Evolutionary conservation across 2,329 filamentous ascomycete genomes (phyloP), one percentile per base, ranked within the genome.

Genomic region (Colletotrichum agaves): DNA sequence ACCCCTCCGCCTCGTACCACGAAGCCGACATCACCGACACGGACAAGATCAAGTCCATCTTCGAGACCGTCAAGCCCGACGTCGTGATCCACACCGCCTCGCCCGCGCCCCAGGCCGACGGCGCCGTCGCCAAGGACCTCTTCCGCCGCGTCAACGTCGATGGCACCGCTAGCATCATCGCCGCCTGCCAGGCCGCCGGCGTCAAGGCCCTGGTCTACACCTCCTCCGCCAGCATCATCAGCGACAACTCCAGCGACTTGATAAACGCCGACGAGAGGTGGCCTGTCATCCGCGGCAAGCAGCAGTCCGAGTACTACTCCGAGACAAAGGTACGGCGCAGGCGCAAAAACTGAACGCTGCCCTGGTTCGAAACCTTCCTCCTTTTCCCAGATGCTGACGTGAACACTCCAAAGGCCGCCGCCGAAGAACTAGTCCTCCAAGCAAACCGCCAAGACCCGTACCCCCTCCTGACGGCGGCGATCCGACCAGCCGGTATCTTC

Each of bases 71-170:
- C 61, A 87, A 86, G 73, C 94, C 95, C 19, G 90, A 94, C 75
- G 88, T 97, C 13, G 93, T 99, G 58, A 91, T 98, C 74, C 95
- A 99, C 80, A 97, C 94, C 2, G 96, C 95, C 19, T 93, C 90
- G 37, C 92, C 93, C 43, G 79, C 84, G 23, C 84, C 82, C 67
- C 85, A 87, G 76, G 81, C 86, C 80, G 78, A 78, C 74, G 74
- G 83, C 77, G 39, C 59, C 35, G 79, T 86, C 75, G 79, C 84
- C 73, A 84, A 90, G 71, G 85, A 87, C 17, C 80, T 93, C 39
- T 91, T 96, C 77, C 88, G 88, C 74, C 90, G 90, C 77, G 92
- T 98, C 76, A 99, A 98, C 78, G 90, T 97, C 59, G 90, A 93
- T 58, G 95, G 95, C 58, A 98, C 96, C 13, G 85, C 84, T 71